phyloP scores from a whole-genome alignment of 352 stramenopile species.

The Globisporangium irregulare region DNA sequence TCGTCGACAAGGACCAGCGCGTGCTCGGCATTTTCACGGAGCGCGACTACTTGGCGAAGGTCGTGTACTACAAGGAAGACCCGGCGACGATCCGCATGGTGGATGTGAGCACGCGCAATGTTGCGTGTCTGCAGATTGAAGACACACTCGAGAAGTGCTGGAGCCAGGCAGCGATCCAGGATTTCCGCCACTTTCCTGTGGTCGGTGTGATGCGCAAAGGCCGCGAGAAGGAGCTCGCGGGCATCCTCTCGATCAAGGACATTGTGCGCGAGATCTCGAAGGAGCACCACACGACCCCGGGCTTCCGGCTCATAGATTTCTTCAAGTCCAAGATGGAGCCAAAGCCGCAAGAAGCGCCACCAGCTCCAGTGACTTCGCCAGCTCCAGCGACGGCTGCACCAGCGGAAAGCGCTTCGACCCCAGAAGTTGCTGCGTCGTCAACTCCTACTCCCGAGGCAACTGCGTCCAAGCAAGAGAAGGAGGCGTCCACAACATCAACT shows the following conservation, averaged over 20 bases:
- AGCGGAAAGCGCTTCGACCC: too few species aligned
- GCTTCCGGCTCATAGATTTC: conserved; percentile 84
- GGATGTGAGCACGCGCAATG: conserved; percentile 60
- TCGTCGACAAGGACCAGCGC: conserved; percentile 83
- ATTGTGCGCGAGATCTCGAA: conserved; percentile 85
- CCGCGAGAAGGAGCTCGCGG: conserved; percentile 76
- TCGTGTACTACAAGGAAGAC: conserved; percentile 70
- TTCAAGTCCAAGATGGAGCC: conserved; percentile 80
- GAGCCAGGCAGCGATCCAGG: conserved; percentile 55
- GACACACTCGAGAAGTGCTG: conserved; percentile 81
- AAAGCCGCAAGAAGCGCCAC: conserved; percentile 25
- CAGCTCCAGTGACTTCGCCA: conserved; percentile 1
- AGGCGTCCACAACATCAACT: not conserved
- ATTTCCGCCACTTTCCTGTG: conserved; percentile 83
- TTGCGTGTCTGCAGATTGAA: conserved; percentile 66
- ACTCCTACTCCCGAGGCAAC: not conserved
- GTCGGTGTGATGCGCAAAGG: conserved; percentile 71
- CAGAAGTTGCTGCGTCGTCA: not conserved
- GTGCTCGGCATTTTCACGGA: conserved; percentile 85
- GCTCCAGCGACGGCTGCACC: not conserved
- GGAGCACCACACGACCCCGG: conserved; percentile 61
- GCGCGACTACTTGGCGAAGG: conserved; percentile 81
- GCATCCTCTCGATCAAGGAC: conserved; percentile 84
- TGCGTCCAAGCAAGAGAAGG: not conserved
- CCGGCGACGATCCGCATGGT: conserved; percentile 46